Conservation (phyloP, 106 monocot species). For the Acorus gramineus region DNA sequence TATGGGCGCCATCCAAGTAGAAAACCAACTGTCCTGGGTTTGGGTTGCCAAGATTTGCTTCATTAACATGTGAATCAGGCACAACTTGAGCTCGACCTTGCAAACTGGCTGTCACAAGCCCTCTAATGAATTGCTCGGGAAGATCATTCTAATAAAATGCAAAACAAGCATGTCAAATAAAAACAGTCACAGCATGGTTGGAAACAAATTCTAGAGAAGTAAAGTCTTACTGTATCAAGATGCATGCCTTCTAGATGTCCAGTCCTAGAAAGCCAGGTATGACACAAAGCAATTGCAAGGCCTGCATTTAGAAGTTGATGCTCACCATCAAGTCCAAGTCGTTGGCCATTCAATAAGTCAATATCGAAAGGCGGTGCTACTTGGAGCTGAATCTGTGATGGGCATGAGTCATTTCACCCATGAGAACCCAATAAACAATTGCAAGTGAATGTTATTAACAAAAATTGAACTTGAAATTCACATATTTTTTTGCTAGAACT, state of each 20-base stretch:
- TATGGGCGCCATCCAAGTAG: constrained; percentile 95
- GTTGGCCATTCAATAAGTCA: constrained; percentile 33
- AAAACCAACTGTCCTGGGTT: constrained; percentile 36
- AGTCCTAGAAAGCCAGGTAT: constrained; percentile 57
- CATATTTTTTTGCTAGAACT: too few species aligned
- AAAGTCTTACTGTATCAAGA: constrained; percentile 29
- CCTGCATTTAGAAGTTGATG: constrained; percentile 87
- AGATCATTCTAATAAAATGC: constrained; percentile 31
- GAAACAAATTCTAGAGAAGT: neutral
- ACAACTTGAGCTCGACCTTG: constrained; percentile 85
- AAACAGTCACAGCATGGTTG: neutral
- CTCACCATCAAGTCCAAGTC: constrained; percentile 83
- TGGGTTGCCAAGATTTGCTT: constrained; percentile 1
- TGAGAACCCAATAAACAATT: neutral
- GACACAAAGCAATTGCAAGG: constrained; percentile 63
- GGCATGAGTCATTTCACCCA: neutral
- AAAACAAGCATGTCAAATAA: constrained; percentile 4
- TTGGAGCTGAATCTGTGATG: constrained; percentile 55
- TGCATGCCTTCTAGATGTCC: constrained; percentile 23
- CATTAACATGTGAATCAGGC: constrained; percentile 26
- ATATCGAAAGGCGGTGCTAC: constrained; percentile 50
- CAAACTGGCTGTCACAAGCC: constrained; percentile 43
- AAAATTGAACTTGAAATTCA: too few species aligned
- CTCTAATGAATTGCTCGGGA: constrained; percentile 62
- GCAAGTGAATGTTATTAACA: too few species aligned